phyloP scores from a whole-genome alignment of 2,329 filamentous ascomycete genomes.

The Xylariaceae sp. region DNA sequence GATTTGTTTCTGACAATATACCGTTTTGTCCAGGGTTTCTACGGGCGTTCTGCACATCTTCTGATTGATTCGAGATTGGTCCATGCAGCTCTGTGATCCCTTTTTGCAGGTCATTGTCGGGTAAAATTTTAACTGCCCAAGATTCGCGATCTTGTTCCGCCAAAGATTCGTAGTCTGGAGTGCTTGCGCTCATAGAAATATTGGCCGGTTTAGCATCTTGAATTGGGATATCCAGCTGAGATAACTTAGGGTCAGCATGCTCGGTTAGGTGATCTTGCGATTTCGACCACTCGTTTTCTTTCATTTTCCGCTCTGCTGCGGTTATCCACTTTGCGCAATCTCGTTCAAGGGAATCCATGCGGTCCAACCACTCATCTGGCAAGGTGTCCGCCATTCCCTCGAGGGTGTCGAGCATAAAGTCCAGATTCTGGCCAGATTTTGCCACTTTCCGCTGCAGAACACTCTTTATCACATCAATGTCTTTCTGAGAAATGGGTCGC shows the following conservation, averaged over 20 bases:
- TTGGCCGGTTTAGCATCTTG: constrained; percentile 26
- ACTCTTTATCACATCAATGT: constrained; percentile 53
- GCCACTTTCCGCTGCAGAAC: constrained; percentile 65
- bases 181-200: constrained; percentile 6
- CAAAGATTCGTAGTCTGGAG: constrained; percentile 11
- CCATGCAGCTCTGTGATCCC: constrained; percentile 5
- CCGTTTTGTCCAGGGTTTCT: constrained; percentile 4
- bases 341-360: constrained; percentile 72
- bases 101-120: constrained; percentile 13
- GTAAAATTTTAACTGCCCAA: constrained; percentile 18
- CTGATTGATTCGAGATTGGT: constrained; percentile 19
- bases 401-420: constrained; percentile 78
- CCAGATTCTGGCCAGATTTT: constrained; percentile 65
- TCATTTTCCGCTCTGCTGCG: constrained; percentile 67
- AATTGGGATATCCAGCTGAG: constrained; percentile 27
- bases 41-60: constrained; percentile 13
- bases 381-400: constrained; percentile 80
- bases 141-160: constrained; percentile 14
- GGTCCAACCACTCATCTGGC: constrained; percentile 81
- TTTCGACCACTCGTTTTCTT: constrained; percentile 55
- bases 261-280: constrained; percentile 1
- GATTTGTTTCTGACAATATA: constrained; percentile 26
- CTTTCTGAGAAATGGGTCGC: constrained; percentile 37
- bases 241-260: constrained; percentile 19
- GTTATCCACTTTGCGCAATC: constrained; percentile 77